phyloP scores from a whole-genome alignment of 2,329 filamentous ascomycete genomes.

The Epichloe baconii region DNA sequence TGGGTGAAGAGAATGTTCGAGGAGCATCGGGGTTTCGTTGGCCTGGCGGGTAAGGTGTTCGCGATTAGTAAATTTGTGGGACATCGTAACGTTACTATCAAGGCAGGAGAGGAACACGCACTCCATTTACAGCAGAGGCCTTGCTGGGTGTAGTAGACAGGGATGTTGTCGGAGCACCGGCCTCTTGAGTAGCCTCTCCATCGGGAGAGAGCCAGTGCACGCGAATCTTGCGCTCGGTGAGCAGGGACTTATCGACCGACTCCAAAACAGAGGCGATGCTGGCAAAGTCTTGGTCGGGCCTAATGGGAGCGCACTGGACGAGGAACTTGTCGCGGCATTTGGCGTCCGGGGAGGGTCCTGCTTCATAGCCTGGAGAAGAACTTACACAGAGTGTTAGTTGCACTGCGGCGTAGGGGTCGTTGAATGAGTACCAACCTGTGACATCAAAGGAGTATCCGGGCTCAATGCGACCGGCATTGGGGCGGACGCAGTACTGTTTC shows the following conservation, averaged over 20 bases:
- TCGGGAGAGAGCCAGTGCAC: conserved; percentile 68
- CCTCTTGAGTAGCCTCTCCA: conserved; percentile 21
- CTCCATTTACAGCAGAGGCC: conserved; percentile 25
- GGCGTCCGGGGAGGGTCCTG: conserved; percentile 74
- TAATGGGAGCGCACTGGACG: conserved; percentile 80
- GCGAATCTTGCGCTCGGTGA: conserved; percentile 92
- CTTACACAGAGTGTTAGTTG: conserved; percentile 30
- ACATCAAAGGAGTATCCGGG: conserved; percentile 84
- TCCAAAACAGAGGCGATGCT: conserved; percentile 75
- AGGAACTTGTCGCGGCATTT: conserved; percentile 97
- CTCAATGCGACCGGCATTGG: conserved; percentile 93
- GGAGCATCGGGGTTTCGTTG: conserved; percentile 30
- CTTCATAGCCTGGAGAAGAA: conserved; percentile 96
- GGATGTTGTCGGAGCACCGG: conserved; percentile 8
- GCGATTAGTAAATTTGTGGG: conserved; percentile 2
- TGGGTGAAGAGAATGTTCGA: conserved; percentile 33
- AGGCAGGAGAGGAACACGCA: conserved; percentile 17
- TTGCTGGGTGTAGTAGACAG: conserved; percentile 31
- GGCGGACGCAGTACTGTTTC: conserved; percentile 98
- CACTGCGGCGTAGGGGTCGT: not conserved
- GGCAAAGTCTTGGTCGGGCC: conserved; percentile 68
- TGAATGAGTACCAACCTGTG: conserved; percentile 44
- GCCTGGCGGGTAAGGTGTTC: conserved; percentile 11
- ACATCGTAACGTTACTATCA: not conserved
- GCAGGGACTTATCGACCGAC: conserved; percentile 60